Base-by-base conservation (phyloP, 108 stramenopile genomes). In the Pseudonitzschia delicatissima region DNA sequence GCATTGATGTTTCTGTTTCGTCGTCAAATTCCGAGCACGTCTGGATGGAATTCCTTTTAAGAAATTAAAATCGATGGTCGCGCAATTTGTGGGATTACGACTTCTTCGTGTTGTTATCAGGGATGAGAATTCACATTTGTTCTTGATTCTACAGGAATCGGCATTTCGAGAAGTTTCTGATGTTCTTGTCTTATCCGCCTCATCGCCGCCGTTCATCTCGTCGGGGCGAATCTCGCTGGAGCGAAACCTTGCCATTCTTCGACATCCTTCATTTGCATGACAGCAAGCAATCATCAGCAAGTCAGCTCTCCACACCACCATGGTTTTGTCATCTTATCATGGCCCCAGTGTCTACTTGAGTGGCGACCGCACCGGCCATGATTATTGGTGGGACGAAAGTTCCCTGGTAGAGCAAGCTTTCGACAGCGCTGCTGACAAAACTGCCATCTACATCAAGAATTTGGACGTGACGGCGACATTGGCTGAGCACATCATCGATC, bases 381-480 rank as follows among this genome's bases (percentile, higher is more conserved):
- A 55, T 29, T 34, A 23, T 55, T 55, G 53, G 53, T 55, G 53
- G 53, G 27, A 55, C n/a, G 53, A 55, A 55, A 12, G 9, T 8
- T 55, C 32, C 8, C 47, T 44, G 2, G 23, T 48, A 23, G 47
- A 48, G 47, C 20, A 48, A 48, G 47, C 47, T 23, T 48, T 48
- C 23, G 47, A 48, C 20, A 23, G 13, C 17, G 47, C n/a, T 2
- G 47, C 20, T 5, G 47, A 48, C 21, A 48, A 48, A 7, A 48
- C 47, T 6, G 47, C 23, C n/a, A 18, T 48, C 2, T 21, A 48
- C 7, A 23, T 48, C 20, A 48, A 48, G 47, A 48, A 48, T 23
- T 48, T 48, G 17, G 47, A 48, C 23, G 20, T 48, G 47, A 48
- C 47, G 23, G 47, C 20, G 7, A 48, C 9, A 48, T 23, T 48